A percentile compares a stretch with the other conserved stretches of the same genome.
These are phyloP conservation scores for Coemansia brasiliensis DNA, from an alignment of 192 early-diverging fungal genomes.

Conservation along the genomic window DNA sequence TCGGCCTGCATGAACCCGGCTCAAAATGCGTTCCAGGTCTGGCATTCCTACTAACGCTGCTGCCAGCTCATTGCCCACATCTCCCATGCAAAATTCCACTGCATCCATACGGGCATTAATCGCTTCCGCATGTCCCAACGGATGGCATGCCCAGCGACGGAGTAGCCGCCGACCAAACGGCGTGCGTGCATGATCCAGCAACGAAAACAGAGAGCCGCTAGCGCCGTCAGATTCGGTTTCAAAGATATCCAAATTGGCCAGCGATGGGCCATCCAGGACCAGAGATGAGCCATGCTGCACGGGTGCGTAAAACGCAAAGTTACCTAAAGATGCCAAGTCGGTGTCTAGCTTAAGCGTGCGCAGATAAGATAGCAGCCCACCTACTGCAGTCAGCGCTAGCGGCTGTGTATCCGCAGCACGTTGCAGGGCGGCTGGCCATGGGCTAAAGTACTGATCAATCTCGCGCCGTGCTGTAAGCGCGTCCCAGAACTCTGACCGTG, in stretches of 20 bases:
- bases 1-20: constrained; percentile 82
- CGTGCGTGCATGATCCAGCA: constrained; percentile 81
- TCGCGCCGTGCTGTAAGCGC: constrained; percentile 33
- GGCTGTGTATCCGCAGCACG: constrained; percentile 35
- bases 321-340: constrained; percentile 80
- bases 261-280: constrained; percentile 89
- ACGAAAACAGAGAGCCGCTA: constrained; percentile 69
- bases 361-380: constrained; percentile 86
- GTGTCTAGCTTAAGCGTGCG: constrained; percentile 85
- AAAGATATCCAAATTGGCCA: constrained; percentile 92
- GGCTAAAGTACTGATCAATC: constrained; percentile 46
- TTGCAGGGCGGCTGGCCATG: constrained; percentile 55
- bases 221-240: constrained; percentile 73
- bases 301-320: constrained; percentile 84
- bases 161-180: constrained; percentile 87
- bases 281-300: constrained; percentile 72
- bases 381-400: constrained; percentile 58
- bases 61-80: constrained; percentile 53
- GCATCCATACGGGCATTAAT: constrained; percentile 89
- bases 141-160: constrained; percentile 86
- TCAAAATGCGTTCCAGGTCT: constrained; percentile 89
- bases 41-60: constrained; percentile 60
- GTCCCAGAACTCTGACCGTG: constrained; percentile 58
- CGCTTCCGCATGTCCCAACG: constrained; percentile 62
- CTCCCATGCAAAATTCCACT: constrained; percentile 76